These are phyloP conservation scores for Chlorella sp. DNA, from an alignment of 139 green algal species.

Conservation along the genomic window DNA sequence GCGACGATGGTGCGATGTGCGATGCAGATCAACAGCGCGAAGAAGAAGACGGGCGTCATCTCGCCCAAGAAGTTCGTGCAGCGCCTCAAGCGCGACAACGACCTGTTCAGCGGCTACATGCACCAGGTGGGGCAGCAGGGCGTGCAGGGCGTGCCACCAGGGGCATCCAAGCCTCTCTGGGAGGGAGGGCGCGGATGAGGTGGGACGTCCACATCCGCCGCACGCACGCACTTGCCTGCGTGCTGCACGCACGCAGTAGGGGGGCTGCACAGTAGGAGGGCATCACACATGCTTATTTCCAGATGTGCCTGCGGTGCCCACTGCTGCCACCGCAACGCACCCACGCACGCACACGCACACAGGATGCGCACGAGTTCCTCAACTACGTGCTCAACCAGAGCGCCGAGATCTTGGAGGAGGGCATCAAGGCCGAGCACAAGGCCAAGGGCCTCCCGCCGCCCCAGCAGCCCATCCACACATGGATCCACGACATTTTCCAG, in stretches of 20 bases:
- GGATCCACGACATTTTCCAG: conserved; percentile 93
- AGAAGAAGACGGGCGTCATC: conserved; percentile 85
- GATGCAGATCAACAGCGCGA: conserved; percentile 72
- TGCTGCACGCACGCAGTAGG: too few species aligned
- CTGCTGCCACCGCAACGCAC: background rate
- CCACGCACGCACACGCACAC: too few species aligned
- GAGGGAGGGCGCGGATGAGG: too few species aligned
- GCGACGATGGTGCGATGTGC: too few species aligned
- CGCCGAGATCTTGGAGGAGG: conserved; percentile 81
- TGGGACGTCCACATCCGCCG: too few species aligned
- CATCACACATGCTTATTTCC: too few species aligned
- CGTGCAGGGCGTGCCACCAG: too few species aligned
- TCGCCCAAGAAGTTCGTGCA: conserved; percentile 86
- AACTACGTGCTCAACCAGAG: conserved; percentile 94
- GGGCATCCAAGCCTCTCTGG: too few species aligned
- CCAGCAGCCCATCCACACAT: conserved; percentile 56
- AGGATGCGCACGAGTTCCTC: conserved; percentile 98
- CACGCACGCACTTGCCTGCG: background rate
- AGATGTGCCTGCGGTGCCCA: background rate
- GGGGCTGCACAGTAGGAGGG: too few species aligned
- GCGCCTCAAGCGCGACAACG: conserved; percentile 89
- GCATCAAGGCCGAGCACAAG: conserved; percentile 32
- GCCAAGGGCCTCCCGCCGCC: background rate
- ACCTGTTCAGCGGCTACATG: conserved; percentile 90
- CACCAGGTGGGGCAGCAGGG: conserved; percentile 64